phyloP scores from a whole-genome alignment of 139 green algal genomes.

The Chlorella sp. region DNA sequence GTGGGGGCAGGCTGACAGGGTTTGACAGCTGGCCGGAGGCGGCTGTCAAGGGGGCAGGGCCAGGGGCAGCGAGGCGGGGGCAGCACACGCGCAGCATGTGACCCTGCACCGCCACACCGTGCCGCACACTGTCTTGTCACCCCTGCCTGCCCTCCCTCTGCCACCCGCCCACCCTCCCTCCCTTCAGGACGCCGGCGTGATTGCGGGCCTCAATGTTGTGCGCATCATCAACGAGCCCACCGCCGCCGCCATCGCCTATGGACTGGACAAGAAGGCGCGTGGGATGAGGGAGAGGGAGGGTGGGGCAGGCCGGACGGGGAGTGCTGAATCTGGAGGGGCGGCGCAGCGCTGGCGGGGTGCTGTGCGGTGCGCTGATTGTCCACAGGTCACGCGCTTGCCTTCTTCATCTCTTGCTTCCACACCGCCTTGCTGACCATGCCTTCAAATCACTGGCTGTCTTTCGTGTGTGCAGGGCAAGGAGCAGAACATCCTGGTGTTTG shows the following conservation, averaged over 20 bases:
- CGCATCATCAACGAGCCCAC: slow-evolving; percentile 99
- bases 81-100: no score
- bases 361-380: no score
- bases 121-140: neutral
- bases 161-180: neutral
- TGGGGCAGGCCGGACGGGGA: no score
- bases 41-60: no score
- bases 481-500: slow-evolving; percentile 98
- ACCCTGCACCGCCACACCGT: neutral
- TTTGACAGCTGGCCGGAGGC: no score
- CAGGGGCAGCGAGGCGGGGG: no score
- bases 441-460: slow-evolving; percentile 49
- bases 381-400: neutral
- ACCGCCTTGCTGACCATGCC: neutral
- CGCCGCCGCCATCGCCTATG: slow-evolving; percentile 96
- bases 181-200: slow-evolving; percentile 61
- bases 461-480: slow-evolving; percentile 75
- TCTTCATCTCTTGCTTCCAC: neutral
- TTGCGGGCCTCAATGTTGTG: slow-evolving; percentile 90
- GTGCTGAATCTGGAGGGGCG: no score
- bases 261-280: slow-evolving; percentile 87
- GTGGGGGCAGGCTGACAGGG: slow-evolving; percentile 61
- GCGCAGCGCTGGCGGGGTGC: no score
- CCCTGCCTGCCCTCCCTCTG: neutral
- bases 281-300: no score